Evolutionary conservation across 305 asterid genomes (phyloP).

Genomic region (Fraxinus baroniana): DNA sequence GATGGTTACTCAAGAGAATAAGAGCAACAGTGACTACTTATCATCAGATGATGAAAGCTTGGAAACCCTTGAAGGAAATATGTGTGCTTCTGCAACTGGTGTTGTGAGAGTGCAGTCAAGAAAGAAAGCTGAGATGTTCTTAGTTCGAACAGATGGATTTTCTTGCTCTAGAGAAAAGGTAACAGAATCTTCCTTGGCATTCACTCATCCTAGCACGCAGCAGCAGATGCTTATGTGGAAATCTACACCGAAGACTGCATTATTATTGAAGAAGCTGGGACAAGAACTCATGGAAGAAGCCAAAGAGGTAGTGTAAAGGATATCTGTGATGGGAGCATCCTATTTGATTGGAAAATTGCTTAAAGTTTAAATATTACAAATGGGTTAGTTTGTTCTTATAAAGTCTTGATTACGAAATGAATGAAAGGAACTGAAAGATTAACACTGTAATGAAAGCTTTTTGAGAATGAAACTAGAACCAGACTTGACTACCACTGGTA

Average conservation of each 20-base stretch:
- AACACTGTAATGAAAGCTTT: neutral
- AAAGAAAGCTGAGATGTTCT: conserved; percentile 98
- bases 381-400: conserved; percentile 15
- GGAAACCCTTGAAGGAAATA: conserved; percentile 66
- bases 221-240: conserved; percentile 99
- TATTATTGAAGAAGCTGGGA: conserved; percentile 89
- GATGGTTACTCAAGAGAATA: conserved; percentile 31
- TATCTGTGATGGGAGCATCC: conserved; percentile 10
- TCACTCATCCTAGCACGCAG: conserved; percentile 98
- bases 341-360: conserved; percentile 13
- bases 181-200: conserved; percentile 95
- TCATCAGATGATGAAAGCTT: conserved; percentile 62
- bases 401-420: neutral
- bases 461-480: neutral
- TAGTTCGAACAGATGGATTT: conserved; percentile 95
- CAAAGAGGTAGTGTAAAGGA: conserved; percentile 61
- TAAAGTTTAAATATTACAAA: conserved; percentile 14
- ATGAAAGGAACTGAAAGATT: neutral
- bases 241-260: conserved; percentile 87
- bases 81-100: conserved; percentile 97
- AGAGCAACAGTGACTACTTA: conserved; percentile 40
- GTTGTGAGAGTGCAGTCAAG: conserved; percentile 96
- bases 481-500: neutral
- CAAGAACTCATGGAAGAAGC: conserved; percentile 96
- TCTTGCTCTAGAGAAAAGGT: conserved; percentile 95